Base-by-base conservation (phyloP, 192 early-diverging fungal species). In the Dispira simplex region DNA sequence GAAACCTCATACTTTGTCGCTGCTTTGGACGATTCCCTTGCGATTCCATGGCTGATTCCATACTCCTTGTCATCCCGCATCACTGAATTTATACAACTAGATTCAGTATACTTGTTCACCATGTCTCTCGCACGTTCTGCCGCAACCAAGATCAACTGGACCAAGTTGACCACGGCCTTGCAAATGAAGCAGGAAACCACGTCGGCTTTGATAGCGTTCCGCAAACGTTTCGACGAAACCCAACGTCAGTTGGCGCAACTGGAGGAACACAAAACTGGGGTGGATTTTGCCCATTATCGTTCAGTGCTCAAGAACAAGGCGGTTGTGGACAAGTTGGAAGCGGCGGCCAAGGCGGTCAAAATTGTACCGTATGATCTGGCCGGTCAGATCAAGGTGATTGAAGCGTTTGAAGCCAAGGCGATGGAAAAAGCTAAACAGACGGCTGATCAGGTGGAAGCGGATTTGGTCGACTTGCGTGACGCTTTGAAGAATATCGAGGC, bases 401-500 rank as follows among this genome's bases (percentile, higher is more conserved):
- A 85, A 23, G 78, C 77, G 44, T 84, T 88, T 56, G 87, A 91
- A 73, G 72, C 77, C 62, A 88, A 88, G 79, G 87, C 89, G 39
- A 84, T 86, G 32, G 32, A 55, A n/a, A 82, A 64, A 79, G 96
- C 96, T 59, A 71, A 95, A 77, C 82, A 79, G 51, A 96, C 92
- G 32, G 88, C 85, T 62, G 69, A 81, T 66, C 87, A 90, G 79
- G 85, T 95, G 65, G 84, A 89, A 68, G 79, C 76, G 18, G 91
- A 95, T 75, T 77, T 98, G 46, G 73, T 75, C 25, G 92, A 97
- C 66, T 85, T 98, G 53, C 82, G 88, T 65, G 86, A 81, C 63
- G 91, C 95, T 51, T 77, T 97, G 55, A 85, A 73, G 71, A 92
- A 97, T 81, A 98, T 98, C 65, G 90, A 98, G 69, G 77, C 77